A percentile compares a stretch with the other conserved stretches of the same genome.
These are phyloP conservation scores for Tolypocladium ovalisporum DNA, from an alignment of 2,329 filamentous ascomycete species.

Conservation along the genomic window DNA sequence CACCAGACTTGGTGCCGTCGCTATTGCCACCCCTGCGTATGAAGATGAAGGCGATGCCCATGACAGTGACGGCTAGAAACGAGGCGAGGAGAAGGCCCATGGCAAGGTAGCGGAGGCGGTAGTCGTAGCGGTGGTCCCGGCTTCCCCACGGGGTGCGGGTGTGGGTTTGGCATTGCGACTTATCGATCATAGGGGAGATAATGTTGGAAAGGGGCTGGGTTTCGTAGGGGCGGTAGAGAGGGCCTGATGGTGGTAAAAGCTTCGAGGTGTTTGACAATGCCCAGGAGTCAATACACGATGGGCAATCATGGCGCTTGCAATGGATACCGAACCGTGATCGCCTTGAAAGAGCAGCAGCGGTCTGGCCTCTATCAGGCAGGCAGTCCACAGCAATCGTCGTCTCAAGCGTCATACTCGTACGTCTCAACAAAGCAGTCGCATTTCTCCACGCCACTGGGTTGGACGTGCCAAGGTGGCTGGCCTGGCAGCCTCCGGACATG, in stretches of 20 bases:
- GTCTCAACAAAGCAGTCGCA: background rate
- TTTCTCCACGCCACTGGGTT: background rate
- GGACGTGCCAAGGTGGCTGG: background rate
- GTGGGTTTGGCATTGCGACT: slow-evolving; percentile 16
- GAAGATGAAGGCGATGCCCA: slow-evolving; percentile 10
- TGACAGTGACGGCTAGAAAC: slow-evolving; percentile 11
- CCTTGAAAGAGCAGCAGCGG: background rate
- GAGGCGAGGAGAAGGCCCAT: slow-evolving; percentile 13
- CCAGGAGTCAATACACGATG: too few species aligned
- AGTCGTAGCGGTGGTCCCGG: slow-evolving; percentile 12
- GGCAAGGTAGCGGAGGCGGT: slow-evolving; percentile 13
- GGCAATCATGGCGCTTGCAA: too few species aligned
- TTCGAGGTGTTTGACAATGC: too few species aligned
- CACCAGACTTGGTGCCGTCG: background rate
- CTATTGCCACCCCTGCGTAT: background rate
- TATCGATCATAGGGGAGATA: slow-evolving; percentile 9
- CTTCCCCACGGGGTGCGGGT: slow-evolving; percentile 17
- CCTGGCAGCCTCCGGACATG: background rate
- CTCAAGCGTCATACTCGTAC: background rate
- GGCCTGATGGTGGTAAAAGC: too few species aligned
- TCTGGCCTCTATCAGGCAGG: background rate
- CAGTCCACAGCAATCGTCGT: background rate
- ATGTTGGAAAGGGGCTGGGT: background rate
- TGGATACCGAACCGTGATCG: too few species aligned
- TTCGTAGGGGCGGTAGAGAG: too few species aligned